These are phyloP conservation scores for Neofusicoccum cordaticola DNA, from an alignment of 2,329 filamentous ascomycete species.

Conservation along the genomic window DNA sequence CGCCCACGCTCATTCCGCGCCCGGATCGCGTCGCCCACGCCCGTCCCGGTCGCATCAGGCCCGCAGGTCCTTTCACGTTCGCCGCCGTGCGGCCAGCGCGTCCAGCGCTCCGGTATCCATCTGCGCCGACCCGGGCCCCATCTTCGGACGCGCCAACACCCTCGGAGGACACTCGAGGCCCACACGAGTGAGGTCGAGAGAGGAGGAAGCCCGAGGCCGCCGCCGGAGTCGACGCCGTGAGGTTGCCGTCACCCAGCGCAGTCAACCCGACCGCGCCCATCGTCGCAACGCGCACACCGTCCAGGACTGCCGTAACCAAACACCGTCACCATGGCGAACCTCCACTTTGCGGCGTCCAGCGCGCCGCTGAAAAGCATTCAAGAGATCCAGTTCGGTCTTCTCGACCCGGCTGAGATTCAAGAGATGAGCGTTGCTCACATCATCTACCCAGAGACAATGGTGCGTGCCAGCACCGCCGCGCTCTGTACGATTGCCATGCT, in stretches of 20 bases:
- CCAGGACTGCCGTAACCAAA: background rate
- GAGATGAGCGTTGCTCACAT: constrained; percentile 97
- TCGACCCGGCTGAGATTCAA: constrained; percentile 98
- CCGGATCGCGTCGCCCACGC: constrained; percentile 13
- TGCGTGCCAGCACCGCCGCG: constrained; percentile 25
- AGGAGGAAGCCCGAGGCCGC: constrained; percentile 7
- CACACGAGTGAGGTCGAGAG: constrained; percentile 3
- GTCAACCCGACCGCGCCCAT: background rate
- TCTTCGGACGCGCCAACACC: background rate
- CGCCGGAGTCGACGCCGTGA: background rate
- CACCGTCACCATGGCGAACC: constrained; percentile 67
- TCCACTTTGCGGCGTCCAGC: constrained; percentile 85
- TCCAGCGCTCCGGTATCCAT: constrained; percentile 29
- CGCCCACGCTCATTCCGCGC: constrained; percentile 17
- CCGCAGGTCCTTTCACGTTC: constrained; percentile 26
- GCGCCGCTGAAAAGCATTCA: constrained; percentile 95
- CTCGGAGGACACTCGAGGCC: background rate
- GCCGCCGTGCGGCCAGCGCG: constrained; percentile 26
- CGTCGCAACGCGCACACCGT: background rate
- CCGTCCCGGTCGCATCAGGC: constrained; percentile 13
- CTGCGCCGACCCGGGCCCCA: constrained; percentile 9
- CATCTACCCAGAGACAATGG: constrained; percentile 98
- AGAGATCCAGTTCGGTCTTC: constrained; percentile 97
- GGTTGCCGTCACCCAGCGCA: constrained; percentile 6
- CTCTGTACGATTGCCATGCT: constrained; percentile 14